Evolutionary conservation across 371 early-diverging fungal genomes (phyloP), one percentile per base, ranked within the genome.

Genomic region (Actinomortierella ambigua): DNA sequence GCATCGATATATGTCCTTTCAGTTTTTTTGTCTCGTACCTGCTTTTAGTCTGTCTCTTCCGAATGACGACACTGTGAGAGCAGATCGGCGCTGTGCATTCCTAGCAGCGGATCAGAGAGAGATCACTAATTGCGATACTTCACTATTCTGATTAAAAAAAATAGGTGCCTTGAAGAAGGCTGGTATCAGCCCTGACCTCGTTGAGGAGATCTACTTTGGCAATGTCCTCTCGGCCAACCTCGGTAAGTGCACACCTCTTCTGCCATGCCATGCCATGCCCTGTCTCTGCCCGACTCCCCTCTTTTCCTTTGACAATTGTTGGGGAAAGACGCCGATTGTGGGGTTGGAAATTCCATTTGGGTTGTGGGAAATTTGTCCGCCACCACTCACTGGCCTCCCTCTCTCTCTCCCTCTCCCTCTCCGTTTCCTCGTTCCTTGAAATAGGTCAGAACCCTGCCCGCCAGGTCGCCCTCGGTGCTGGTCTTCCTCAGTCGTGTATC

Each of bases 361-460:
- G 4, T 34, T 4, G 4, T 4, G 34, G 34, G 11, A 34, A 34
- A 34, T 6, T 34, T 34, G 34, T 34, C 34, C 34, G 34, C 34
- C 34, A 34, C 34, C 34, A 34, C 34, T 34, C 7, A 34, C 34
- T 34, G 4, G 34, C 34, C 34, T 34, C 11, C 34, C 34, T 34
- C 34, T 11, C 46, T 46, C 27, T 18, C 27, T 40, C 61, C 61
- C 55, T 54, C 39, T 27, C 24, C 34, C 22, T 50, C 34, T 54
- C 55, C 23, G 42, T 50, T 54, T 60, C 60, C 59, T 20, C 14
- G 40, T 39, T 47, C 22, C 23, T 13, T 8, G 22, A 15, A 57
- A 55, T 47, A 73, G 98, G 99, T 26, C 98, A 97, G 79, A 93
- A 95, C 85, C 98, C 98, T 50, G 96, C 98, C 50, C 92, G 97